phyloP scores from a whole-genome alignment of 352 stramenopile species.

The Phytophthora lateralis region DNA sequence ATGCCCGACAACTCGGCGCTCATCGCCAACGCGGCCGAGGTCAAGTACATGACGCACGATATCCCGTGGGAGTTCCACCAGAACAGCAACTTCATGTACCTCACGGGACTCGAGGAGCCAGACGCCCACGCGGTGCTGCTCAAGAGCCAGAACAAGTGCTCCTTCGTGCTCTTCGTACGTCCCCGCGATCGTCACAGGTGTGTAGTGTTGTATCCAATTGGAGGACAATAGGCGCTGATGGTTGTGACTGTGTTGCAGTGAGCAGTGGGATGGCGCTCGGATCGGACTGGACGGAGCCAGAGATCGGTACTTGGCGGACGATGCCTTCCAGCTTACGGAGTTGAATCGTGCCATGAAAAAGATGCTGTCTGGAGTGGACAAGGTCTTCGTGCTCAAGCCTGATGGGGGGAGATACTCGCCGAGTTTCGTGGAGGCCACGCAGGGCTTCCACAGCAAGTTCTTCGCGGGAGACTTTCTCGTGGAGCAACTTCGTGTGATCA shows the following conservation, averaged over 20 bases:
- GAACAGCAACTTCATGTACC: slow-evolving; percentile 87
- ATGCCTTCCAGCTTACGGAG: slow-evolving; percentile 71
- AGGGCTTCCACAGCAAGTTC: slow-evolving; percentile 72
- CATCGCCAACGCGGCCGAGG: slow-evolving; percentile 69
- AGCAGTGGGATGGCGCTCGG: slow-evolving; percentile 84
- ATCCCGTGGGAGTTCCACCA: slow-evolving; percentile 89
- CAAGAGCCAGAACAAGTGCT: slow-evolving; percentile 65
- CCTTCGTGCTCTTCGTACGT: slow-evolving; percentile 80
- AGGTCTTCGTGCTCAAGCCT: slow-evolving; percentile 73
- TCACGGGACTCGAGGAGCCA: slow-evolving; percentile 82
- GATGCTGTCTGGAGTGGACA: slow-evolving; percentile 59
- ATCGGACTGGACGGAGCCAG: slow-evolving; percentile 67
- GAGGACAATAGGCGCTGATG: not conserved
- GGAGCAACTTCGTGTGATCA: slow-evolving; percentile 75
- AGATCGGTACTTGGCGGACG: slow-evolving; percentile 65
- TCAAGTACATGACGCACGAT: slow-evolving; percentile 89
- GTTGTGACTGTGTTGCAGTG: slow-evolving; percentile 34
- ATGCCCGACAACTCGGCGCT: slow-evolving; percentile 78
- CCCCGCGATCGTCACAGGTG: slow-evolving; percentile 74
- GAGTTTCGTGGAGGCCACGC: slow-evolving; percentile 63
- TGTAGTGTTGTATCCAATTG: not conserved
- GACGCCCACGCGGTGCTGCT: slow-evolving; percentile 78
- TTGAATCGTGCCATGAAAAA: slow-evolving; percentile 54
- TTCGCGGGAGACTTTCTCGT: slow-evolving; percentile 75
- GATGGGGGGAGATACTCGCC: slow-evolving; percentile 59